Percentiles rank a stretch among this genome's conserved stretches.
phyloP scores from a whole-genome alignment of 441 rosid genomes.

The Erysimum cheiri region DNA sequence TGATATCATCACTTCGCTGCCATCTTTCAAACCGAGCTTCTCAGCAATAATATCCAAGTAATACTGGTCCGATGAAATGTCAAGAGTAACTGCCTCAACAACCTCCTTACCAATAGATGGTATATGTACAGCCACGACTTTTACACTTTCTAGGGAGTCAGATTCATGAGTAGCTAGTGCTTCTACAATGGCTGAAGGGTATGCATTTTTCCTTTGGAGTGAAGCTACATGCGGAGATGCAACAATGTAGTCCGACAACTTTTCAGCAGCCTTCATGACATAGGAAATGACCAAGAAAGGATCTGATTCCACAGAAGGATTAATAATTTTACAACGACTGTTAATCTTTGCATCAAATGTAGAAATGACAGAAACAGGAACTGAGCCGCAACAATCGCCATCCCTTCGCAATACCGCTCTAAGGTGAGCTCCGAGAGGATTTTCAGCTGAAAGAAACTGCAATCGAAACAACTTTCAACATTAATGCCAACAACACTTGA shows the following conservation, averaged over 20 bases:
- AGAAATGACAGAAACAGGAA: conserved; percentile 83
- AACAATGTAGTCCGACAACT: conserved; percentile 55
- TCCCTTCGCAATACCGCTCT: conserved; percentile 74
- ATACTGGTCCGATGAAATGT: conserved; percentile 57
- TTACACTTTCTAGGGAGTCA: conserved; percentile 41
- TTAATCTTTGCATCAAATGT: conserved; percentile 69
- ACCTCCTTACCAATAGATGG: conserved; percentile 57
- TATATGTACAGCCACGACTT: conserved; percentile 53
- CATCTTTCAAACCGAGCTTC: conserved; percentile 66
- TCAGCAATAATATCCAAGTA: conserved; percentile 83
- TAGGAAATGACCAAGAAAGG: conserved; percentile 62
- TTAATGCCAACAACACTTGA: conserved; percentile 16
- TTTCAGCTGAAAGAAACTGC: conserved; percentile 73
- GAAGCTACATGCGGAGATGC: conserved; percentile 57
- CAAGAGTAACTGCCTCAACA: conserved; percentile 57
- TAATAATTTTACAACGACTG: conserved; percentile 68
- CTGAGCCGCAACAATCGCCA: conserved; percentile 64
- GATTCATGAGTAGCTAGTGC: conserved; percentile 52
- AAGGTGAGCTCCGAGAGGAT: conserved; percentile 86
- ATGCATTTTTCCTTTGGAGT: conserved; percentile 60
- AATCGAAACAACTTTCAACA: conserved; percentile 9
- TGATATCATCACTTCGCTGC: conserved; percentile 69
- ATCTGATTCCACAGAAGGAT: conserved; percentile 70
- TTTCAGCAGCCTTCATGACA: conserved; percentile 73
- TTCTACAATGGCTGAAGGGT: conserved; percentile 58